Percentiles rank a stretch among this genome's conserved stretches.
Evolutionary conservation across 2,329 filamentous ascomycete genomes (phyloP).

Genomic region (Colletotrichum sp.): DNA sequence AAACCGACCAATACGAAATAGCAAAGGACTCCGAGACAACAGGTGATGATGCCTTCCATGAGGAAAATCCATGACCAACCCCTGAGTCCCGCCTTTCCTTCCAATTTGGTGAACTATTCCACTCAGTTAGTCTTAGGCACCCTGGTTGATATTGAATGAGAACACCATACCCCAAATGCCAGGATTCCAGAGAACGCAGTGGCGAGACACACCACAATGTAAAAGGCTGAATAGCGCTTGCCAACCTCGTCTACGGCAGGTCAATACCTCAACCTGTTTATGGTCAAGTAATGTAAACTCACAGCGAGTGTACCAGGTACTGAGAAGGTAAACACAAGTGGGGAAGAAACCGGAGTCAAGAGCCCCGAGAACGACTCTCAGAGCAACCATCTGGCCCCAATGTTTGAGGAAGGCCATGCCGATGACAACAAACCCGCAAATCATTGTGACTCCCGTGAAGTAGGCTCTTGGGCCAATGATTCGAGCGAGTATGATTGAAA

Average conservation of each 20-base stretch:
- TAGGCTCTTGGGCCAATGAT: slow-evolving; percentile 27
- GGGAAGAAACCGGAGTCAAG: slow-evolving; percentile 48
- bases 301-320: slow-evolving; percentile 70
- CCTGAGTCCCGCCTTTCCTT: slow-evolving; percentile 55
- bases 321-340: slow-evolving; percentile 61
- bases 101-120: slow-evolving; percentile 39
- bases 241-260: slow-evolving; percentile 58
- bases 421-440: slow-evolving; percentile 28
- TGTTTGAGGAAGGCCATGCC: slow-evolving; percentile 26
- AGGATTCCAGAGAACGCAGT: slow-evolving; percentile 28
- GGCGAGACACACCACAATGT: slow-evolving; percentile 29
- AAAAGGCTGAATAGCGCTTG: slow-evolving; percentile 49
- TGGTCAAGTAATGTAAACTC: slow-evolving; percentile 12
- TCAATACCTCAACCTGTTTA: slow-evolving; percentile 44
- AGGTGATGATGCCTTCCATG: slow-evolving; percentile 67
- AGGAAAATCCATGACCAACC: slow-evolving; percentile 70
- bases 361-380: slow-evolving; percentile 24
- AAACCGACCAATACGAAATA: slow-evolving; percentile 76
- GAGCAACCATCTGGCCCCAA: slow-evolving; percentile 15
- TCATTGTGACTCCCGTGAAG: slow-evolving; percentile 23
- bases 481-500: slow-evolving; percentile 23
- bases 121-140: background rate
- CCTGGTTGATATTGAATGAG: slow-evolving; percentile 26
- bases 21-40: slow-evolving; percentile 36
- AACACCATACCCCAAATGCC: slow-evolving; percentile 26